phyloP scores from a whole-genome alignment of 352 stramenopile genomes.

The Pythium volutum region DNA sequence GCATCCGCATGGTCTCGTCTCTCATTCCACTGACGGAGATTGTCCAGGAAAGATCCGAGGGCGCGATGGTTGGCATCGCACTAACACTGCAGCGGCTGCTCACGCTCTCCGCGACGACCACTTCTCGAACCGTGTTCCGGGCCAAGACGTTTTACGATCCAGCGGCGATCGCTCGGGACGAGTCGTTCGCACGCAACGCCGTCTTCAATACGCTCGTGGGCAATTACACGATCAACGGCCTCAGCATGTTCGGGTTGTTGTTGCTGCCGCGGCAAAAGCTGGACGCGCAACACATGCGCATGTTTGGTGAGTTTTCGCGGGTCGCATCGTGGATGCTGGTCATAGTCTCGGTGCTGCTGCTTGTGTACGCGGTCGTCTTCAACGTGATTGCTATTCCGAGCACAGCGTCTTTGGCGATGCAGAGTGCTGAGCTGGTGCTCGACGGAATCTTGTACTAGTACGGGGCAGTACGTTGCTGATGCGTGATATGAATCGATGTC shows the following conservation, averaged over 20 bases:
- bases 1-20: no score
- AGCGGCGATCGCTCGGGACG: conserved; percentile 3
- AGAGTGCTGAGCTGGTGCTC: not conserved
- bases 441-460: not conserved
- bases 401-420: conserved; percentile 9
- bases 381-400: conserved; percentile 33
- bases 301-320: conserved; percentile 59
- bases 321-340: conserved; percentile 46
- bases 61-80: no score
- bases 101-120: no score
- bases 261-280: conserved; percentile 54
- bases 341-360: conserved; percentile 57
- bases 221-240: conserved; percentile 32
- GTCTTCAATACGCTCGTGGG: conserved; percentile 27
- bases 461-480: no score
- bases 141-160: no score
- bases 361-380: conserved; percentile 46
- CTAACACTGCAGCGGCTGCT: no score
- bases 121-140: conserved; percentile 16
- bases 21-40: no score
- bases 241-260: conserved; percentile 27
- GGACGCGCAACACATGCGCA: conserved; percentile 60
- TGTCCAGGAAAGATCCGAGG: no score
- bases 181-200: conserved; percentile 16
- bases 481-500: no score